Percentiles rank a stretch among this genome's conserved stretches.
Evolutionary conservation across 495 filamentous ascomycete species (phyloP).

Genomic region (Aspergillus wentii): DNA sequence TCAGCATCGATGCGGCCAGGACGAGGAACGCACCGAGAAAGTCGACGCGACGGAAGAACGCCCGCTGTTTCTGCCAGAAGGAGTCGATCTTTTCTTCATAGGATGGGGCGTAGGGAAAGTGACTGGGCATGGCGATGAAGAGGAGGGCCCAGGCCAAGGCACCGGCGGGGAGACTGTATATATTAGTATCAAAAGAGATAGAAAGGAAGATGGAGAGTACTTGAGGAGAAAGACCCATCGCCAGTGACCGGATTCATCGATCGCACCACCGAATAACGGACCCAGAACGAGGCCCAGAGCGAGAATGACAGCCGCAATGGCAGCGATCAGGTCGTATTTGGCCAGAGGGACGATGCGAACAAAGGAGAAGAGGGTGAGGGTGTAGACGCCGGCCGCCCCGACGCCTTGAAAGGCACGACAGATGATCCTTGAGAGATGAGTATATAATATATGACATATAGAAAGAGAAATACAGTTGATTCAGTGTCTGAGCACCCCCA

Average conservation of each 20-base stretch:
- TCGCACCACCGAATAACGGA: constrained; percentile 38
- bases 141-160: constrained; percentile 4
- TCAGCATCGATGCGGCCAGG: constrained; percentile 44
- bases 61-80: constrained; percentile 14
- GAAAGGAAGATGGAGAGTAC: constrained; percentile 14
- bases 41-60: no score
- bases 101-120: constrained; percentile 1
- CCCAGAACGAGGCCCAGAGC: constrained; percentile 28
- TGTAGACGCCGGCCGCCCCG: constrained; percentile 47
- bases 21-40: constrained; percentile 46
- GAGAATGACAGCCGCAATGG: constrained; percentile 7
- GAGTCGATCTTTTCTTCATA: not conserved
- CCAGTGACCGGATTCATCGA: constrained; percentile 34
- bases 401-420: constrained; percentile 51
- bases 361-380: constrained; percentile 47
- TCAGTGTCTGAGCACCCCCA: constrained; percentile 41
- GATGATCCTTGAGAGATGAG: constrained; percentile 30
- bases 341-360: constrained; percentile 41
- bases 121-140: constrained; percentile 5
- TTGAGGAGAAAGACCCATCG: constrained; percentile 41
- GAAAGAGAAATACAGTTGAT: constrained; percentile 38
- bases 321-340: constrained; percentile 9
- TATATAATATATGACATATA: not conserved
- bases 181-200: not conserved
- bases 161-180: constrained; percentile 4